Evolutionary conservation across 2,329 filamentous ascomycete species (phyloP).

Genomic region (Magnaporthiopsis incrustans): DNA sequence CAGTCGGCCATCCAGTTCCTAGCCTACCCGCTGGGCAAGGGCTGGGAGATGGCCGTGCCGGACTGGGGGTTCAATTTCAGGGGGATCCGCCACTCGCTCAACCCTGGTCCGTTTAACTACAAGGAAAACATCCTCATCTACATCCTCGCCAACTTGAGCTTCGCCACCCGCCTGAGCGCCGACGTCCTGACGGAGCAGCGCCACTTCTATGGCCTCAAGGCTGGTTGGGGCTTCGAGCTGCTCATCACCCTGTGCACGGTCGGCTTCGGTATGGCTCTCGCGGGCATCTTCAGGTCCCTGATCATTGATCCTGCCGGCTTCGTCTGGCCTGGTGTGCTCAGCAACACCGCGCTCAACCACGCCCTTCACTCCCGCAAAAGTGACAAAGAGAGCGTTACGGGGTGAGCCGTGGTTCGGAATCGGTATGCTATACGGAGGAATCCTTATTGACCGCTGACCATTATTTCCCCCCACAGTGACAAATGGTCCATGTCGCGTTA

Average conservation of each 20-base stretch:
- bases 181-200: constrained; percentile 26
- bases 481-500: constrained; percentile 34
- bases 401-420: neutral
- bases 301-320: constrained; percentile 38
- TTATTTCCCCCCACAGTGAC: constrained; percentile 16
- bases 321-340: constrained; percentile 45
- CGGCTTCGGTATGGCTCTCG: constrained; percentile 39
- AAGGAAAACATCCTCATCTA: constrained; percentile 34
- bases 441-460: neutral
- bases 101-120: constrained; percentile 30
- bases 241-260: constrained; percentile 33
- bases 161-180: constrained; percentile 28
- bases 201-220: constrained; percentile 34
- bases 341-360: constrained; percentile 37
- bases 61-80: constrained; percentile 21
- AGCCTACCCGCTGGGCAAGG: constrained; percentile 34
- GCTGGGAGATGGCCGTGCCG: constrained; percentile 24
- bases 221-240: constrained; percentile 36
- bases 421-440: neutral
- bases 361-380: constrained; percentile 31
- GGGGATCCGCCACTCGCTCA: constrained; percentile 23
- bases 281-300: constrained; percentile 34
- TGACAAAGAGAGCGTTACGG: constrained; percentile 16
- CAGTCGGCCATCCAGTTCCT: constrained; percentile 31
- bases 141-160: constrained; percentile 38